Base-by-base conservation (phyloP, 768 basidiomycete species). In the Kwoniella sp. region DNA sequence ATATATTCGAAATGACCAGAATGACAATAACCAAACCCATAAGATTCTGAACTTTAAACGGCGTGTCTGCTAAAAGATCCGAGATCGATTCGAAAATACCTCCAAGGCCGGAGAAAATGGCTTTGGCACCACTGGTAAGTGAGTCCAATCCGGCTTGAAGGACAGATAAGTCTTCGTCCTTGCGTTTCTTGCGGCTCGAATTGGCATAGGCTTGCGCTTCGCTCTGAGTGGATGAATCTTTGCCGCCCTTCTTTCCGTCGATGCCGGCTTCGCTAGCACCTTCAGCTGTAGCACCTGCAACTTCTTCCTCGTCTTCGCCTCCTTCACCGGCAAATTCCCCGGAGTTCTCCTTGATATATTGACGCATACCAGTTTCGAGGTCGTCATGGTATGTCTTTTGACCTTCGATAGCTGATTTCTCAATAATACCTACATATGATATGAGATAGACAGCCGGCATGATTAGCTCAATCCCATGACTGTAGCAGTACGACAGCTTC, bases 321-420 rank as follows among this genome's bases (percentile, higher is more conserved):
- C 68, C 48, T 81, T 81, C 7, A 21, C 91, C 92, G 61, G 88
- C 90, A 80, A 98, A 98, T 81, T 99, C 95, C 64, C 86, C 83
- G 68, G 88, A 86, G 80, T 98, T 93, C 57, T 88, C 88, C 65
- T 88, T 85, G 76, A 98, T 96, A 83, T 98, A 97, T 53, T 80
- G 81, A 40, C 91, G 85, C 88, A 98, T 94, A 2, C 87, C 87
- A 68, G 83, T 85, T 69, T 93, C 91, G 9, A 97, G 84, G 48
- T 91, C 92, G 9, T 78, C 74, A 76, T 96, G 91, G 73, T 92
- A 95, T 30, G 84, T 82, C 78, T 88, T 93, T 76, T 98, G 95
- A 4, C 95, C 95, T 15, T 95, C 92, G 33, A 97, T 87, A 12
- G 87, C 88, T 1, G 90, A 91, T 67, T 85, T 87, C 77, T 97